Evolutionary conservation across 2,329 filamentous ascomycete genomes (phyloP), one percentile per base, ranked within the genome.

Genomic region (Cladosporium sp.): DNA sequence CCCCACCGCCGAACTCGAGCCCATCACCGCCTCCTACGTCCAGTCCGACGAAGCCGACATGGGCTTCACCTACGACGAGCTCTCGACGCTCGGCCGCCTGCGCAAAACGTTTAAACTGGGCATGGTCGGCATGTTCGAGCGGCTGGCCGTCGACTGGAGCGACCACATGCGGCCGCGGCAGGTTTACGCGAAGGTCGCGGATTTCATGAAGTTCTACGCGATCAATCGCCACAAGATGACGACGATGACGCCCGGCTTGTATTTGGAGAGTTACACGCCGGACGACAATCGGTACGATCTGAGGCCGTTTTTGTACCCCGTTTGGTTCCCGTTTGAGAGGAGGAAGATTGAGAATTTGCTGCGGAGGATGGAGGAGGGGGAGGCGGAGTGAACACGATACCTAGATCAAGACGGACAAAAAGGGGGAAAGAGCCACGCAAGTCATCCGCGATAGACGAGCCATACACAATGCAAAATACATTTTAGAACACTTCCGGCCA

Each of bases 171-270:
- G 50, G 32, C 66, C 67, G 1, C 50, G 62, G 9, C 61, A 64
- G 16, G 65, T 69, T 13, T 68, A 68, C 45, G 59, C 65, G 50
- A 70, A 69, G 73, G 80, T 58, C 70, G 74, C 40, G 68, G 61
- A 66, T 55, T 70, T 70, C 75, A 60, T 81, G 73, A 66, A 74
- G 57, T 81, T 76, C 61, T 84, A 85, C 61, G 74, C 77, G 0
- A 80, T 85, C 58, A 86, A 86, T 61, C 70, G 83, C 9, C 83
- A 86, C 65, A 86, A 86, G 68, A 77, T 78, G 66, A 83, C 80
- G 1, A 76, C 79, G 8, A 66, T 82, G 46, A 84, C 81, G 1
- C 81, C 81, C 0, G 74, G 75, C 3, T 72, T 82, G 37, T 82
- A 84, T 59, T 66, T 74, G 9, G 68, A 74, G 50, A 65, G 69